Conservation (phyloP, 306 rosid genomes). For the Dalbergia cochinchinensis region DNA sequence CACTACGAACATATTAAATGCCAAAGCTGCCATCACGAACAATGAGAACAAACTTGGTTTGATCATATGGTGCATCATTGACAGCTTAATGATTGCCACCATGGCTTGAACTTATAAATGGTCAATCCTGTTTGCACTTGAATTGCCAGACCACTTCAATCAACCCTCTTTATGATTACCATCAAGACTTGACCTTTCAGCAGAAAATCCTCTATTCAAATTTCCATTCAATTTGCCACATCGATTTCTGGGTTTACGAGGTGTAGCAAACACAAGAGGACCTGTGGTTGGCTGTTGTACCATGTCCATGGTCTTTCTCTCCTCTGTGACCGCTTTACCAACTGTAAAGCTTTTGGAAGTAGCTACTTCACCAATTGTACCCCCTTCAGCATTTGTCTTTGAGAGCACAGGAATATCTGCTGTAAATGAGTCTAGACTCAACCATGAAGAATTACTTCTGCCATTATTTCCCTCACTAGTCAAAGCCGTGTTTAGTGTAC, state of each 20-base stretch:
- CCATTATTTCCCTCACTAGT: constrained; percentile 60
- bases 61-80: constrained; percentile 42
- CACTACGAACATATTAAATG: constrained; percentile 27
- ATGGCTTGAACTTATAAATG: constrained; percentile 50
- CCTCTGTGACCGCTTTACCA: constrained; percentile 42
- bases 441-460: constrained; percentile 65
- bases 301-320: constrained; percentile 43
- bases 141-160: constrained; percentile 54
- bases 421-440: constrained; percentile 71
- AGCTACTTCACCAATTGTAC: constrained; percentile 38
- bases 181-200: constrained; percentile 59
- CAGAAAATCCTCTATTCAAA: constrained; percentile 51
- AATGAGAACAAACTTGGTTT: constrained; percentile 29
- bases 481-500: constrained; percentile 54
- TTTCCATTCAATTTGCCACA: constrained; percentile 52
- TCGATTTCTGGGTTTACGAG: constrained; percentile 64
- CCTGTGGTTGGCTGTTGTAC: constrained; percentile 58
- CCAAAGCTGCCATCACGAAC: constrained; percentile 19
- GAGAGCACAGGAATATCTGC: constrained; percentile 47
- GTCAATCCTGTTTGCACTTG: constrained; percentile 47
- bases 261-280: constrained; percentile 46
- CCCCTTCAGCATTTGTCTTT: constrained; percentile 36
- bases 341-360: constrained; percentile 45
- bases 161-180: constrained; percentile 46
- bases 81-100: constrained; percentile 40